These are phyloP conservation scores for Annulohypoxylon maeteangense DNA, from an alignment of 495 filamentous ascomycete genomes.

Conservation along the genomic window DNA sequence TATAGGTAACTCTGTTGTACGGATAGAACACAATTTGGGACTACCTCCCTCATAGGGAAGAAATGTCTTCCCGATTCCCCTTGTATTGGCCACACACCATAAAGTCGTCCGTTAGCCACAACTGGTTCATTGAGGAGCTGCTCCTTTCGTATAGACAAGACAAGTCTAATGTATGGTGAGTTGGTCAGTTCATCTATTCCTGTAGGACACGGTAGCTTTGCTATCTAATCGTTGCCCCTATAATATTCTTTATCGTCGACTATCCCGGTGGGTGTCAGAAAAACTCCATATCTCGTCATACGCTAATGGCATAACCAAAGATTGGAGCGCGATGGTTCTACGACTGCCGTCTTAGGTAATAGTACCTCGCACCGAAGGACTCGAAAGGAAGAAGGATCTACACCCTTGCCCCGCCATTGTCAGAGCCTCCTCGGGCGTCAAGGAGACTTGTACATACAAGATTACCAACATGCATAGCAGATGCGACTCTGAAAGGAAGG, in stretches of 20 bases:
- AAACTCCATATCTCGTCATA: slow-evolving; percentile 3
- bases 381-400: slow-evolving; percentile 19
- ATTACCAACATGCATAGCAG: slow-evolving; percentile 7
- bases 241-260: not conserved
- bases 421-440: slow-evolving; percentile 10
- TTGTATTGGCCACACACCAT: not conserved
- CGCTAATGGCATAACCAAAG: slow-evolving; percentile 8
- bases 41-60: not conserved
- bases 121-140: not conserved
- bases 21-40: not conserved
- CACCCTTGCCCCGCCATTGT: slow-evolving; percentile 12
- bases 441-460: not conserved
- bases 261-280: not conserved
- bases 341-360: slow-evolving; percentile 9
- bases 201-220: not conserved
- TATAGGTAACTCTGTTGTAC: not conserved
- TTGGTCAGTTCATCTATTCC: not conserved
- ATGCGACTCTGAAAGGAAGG: slow-evolving; percentile 7
- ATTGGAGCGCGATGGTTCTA: not conserved
- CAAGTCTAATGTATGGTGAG: not conserved
- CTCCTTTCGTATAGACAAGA: not conserved
- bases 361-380: slow-evolving; percentile 13
- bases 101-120: too few species aligned
- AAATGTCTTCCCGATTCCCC: not conserved
- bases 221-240: not conserved